A percentile compares a stretch with the other conserved stretches of the same genome.
Conservation (phyloP, 441 rosid species). For the Corymbia citriodora region DNA sequence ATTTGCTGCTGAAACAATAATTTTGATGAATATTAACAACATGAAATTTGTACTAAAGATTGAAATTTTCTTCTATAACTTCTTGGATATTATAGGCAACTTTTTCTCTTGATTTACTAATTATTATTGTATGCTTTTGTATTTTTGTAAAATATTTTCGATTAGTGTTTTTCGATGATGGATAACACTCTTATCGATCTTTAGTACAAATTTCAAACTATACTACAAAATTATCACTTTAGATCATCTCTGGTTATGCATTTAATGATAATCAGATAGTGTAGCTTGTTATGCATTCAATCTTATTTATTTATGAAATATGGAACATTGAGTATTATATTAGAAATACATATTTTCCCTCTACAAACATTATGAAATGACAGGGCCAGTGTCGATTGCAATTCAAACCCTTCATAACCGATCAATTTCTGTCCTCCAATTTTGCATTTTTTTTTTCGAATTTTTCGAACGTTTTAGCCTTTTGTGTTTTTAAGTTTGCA, state of each 20-base stretch:
- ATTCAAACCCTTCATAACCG: no score
- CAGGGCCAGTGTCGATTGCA: no score
- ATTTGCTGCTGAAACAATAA: not conserved
- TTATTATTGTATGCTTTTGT: not conserved
- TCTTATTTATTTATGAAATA: not conserved
- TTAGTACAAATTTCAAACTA: no score
- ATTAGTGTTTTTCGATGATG: not conserved
- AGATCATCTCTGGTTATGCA: not conserved
- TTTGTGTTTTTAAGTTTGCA: not conserved
- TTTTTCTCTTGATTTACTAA: not conserved
- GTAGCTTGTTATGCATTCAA: not conserved
- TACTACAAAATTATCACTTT: not conserved
- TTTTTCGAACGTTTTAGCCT: not conserved
- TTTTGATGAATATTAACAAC: not conserved
- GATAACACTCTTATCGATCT: not conserved
- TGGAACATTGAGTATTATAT: not conserved
- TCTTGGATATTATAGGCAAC: not conserved
- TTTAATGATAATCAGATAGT: no score
- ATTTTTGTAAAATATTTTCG: not conserved
- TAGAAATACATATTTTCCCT: not conserved
- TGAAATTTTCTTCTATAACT: not conserved
- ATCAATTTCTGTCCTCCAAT: not conserved
- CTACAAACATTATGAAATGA: no score
- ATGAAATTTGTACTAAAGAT: no score
- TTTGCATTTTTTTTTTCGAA: not conserved